Percentiles rank a stretch among this genome's conserved stretches.
phyloP scores from a whole-genome alignment of 2,329 filamentous ascomycete species.

The Stromatinia cepivora region DNA sequence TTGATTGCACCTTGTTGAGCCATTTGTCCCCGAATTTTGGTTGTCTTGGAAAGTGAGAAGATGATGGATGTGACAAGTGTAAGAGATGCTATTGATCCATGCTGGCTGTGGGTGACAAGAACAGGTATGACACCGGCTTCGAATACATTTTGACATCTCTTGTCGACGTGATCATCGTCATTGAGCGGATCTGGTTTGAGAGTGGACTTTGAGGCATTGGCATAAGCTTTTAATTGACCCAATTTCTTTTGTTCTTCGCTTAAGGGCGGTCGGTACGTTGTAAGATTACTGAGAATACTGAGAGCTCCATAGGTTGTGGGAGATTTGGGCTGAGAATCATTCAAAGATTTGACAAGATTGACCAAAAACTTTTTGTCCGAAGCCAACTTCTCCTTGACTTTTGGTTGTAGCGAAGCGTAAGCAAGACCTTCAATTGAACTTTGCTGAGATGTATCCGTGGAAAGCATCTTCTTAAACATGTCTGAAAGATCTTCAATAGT shows the following conservation, averaged over 20 bases:
- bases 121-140: constrained; percentile 75
- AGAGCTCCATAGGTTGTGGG: constrained; percentile 81
- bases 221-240: constrained; percentile 89
- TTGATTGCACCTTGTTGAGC: constrained; percentile 94
- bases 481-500: constrained; percentile 65
- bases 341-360: constrained; percentile 64
- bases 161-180: constrained; percentile 71
- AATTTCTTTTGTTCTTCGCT: constrained; percentile 93
- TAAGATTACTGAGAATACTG: constrained; percentile 83
- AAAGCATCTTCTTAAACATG: constrained; percentile 67
- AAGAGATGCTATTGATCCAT: constrained; percentile 68
- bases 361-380: constrained; percentile 68
- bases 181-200: constrained; percentile 65
- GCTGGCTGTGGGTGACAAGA: constrained; percentile 73
- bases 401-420: constrained; percentile 83
- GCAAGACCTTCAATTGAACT: constrained; percentile 87
- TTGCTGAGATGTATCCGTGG: constrained; percentile 58
- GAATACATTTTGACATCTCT: constrained; percentile 76
- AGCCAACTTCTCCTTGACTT: constrained; percentile 78
- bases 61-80: constrained; percentile 75
- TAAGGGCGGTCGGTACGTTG: constrained; percentile 71
- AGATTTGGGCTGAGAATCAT: constrained; percentile 60
- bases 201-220: constrained; percentile 75
- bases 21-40: constrained; percentile 72
- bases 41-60: constrained; percentile 72